Percentiles rank a stretch among this genome's conserved stretches.
These are phyloP conservation scores for Choanephora cucurbitarum DNA, from an alignment of 371 early-diverging fungal species.

Conservation along the genomic window DNA sequence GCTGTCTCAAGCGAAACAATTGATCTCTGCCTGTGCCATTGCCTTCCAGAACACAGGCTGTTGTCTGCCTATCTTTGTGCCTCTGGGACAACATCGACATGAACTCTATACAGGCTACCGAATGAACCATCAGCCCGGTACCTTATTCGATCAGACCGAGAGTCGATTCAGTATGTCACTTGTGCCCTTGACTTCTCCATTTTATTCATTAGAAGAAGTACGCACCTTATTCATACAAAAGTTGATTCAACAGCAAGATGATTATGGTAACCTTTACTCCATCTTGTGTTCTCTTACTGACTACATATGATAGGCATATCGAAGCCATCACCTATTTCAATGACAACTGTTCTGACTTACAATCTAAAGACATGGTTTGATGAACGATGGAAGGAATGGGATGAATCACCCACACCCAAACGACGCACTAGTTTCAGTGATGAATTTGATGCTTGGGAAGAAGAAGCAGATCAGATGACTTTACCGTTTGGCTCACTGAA, in stretches of 20 bases:
- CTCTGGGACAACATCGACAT: conserved; percentile 67
- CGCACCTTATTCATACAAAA: conserved; percentile 56
- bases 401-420: conserved; percentile 22
- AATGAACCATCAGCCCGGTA: conserved; percentile 22
- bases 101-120: conserved; percentile 65
- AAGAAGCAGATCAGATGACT: conserved; percentile 10
- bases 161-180: conserved; percentile 63
- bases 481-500: conserved; percentile 73
- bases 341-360: conserved; percentile 56
- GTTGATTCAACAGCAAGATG: conserved; percentile 38
- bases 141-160: conserved; percentile 40
- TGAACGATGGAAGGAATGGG: conserved; percentile 58
- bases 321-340: conserved; percentile 10
- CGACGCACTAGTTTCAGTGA: conserved; percentile 21
- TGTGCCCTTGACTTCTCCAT: conserved; percentile 57
- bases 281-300: no score
- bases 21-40: conserved; percentile 72
- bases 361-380: conserved; percentile 59
- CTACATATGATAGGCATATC: background rate
- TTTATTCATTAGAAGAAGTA: conserved; percentile 62
- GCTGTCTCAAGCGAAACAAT: conserved; percentile 61
- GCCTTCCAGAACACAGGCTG: conserved; percentile 76
- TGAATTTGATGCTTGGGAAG: conserved; percentile 33
- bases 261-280: conserved; percentile 34
- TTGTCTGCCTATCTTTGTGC: conserved; percentile 75